A percentile compares a stretch with the other conserved stretches of the same genome.
Evolutionary conservation across 371 early-diverging fungal genomes (phyloP).

Genomic region (Batrachochytrium dendrobatidis): DNA sequence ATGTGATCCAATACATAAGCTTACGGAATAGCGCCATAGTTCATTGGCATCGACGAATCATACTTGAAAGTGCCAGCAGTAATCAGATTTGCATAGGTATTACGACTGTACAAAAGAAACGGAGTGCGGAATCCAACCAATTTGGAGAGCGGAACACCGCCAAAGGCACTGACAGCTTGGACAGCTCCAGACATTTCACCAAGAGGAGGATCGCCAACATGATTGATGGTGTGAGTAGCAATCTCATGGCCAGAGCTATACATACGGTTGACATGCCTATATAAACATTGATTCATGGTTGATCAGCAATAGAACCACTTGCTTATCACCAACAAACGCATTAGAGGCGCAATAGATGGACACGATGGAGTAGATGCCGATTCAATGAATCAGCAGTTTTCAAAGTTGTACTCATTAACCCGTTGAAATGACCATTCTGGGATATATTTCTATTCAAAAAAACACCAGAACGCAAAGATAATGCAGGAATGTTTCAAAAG

Average conservation of each 20-base stretch:
- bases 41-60: constrained; percentile 23
- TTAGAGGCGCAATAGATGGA: too few species aligned
- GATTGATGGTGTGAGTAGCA: constrained; percentile 27
- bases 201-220: constrained; percentile 14
- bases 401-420: too few species aligned
- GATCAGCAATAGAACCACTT: too few species aligned
- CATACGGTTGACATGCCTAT: constrained; percentile 6
- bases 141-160: constrained; percentile 19
- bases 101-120: constrained; percentile 21
- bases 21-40: constrained; percentile 17
- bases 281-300: too few species aligned
- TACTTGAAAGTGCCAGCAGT: constrained; percentile 17
- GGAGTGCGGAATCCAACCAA: constrained; percentile 31
- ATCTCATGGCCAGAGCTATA: constrained; percentile 25
- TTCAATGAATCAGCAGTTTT: too few species aligned
- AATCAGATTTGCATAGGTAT: constrained; percentile 13
- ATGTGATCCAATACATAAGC: background rate
- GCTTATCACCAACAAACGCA: too few species aligned
- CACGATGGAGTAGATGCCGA: too few species aligned
- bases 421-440: too few species aligned
- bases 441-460: too few species aligned
- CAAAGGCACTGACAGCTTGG: constrained; percentile 15
- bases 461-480: too few species aligned
- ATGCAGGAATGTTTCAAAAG: too few species aligned
- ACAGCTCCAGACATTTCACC: constrained; percentile 14